Percentiles rank a stretch among this genome's conserved stretches.
Evolutionary conservation across 352 stramenopile species (phyloP).

Genomic region (Pseudoperonospora humuli): DNA sequence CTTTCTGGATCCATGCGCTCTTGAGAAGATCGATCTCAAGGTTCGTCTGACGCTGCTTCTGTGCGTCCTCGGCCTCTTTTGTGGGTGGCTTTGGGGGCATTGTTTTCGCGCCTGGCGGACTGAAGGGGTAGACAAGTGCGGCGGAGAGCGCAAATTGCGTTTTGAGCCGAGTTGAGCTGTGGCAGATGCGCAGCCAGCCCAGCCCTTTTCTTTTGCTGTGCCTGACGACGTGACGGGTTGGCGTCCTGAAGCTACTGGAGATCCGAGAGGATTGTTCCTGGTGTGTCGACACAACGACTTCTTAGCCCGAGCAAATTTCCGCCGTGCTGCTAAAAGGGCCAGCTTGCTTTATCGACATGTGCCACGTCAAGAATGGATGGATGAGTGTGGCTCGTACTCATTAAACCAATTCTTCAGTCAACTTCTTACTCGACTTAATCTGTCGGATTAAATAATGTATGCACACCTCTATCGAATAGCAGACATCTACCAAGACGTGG

Average conservation of each 20-base stretch:
- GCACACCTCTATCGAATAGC: neutral
- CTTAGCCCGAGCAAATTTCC: slow-evolving; percentile 30
- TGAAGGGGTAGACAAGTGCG: slow-evolving; percentile 15
- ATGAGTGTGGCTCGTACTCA: slow-evolving; percentile 1
- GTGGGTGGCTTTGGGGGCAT: slow-evolving; percentile 28
- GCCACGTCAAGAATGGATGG: slow-evolving; percentile 19
- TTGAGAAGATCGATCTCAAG: slow-evolving; percentile 59
- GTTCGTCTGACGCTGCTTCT: slow-evolving; percentile 58
- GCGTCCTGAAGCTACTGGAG: slow-evolving; percentile 24
- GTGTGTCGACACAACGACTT: slow-evolving; percentile 25
- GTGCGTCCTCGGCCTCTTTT: slow-evolving; percentile 29
- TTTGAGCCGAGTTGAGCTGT: slow-evolving; percentile 29
- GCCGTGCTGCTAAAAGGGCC: slow-evolving; percentile 26
- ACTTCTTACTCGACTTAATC: neutral
- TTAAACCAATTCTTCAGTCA: neutral
- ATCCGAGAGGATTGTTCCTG: slow-evolving; percentile 26
- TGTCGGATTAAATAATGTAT: neutral
- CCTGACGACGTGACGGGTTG: slow-evolving; percentile 29
- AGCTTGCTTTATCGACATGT: slow-evolving; percentile 17
- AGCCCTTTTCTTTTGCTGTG: slow-evolving; percentile 11
- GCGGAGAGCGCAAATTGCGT: slow-evolving; percentile 26
- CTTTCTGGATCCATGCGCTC: slow-evolving; percentile 53
- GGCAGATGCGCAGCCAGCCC: slow-evolving; percentile 10
- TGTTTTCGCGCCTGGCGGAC: slow-evolving; percentile 8
- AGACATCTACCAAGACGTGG: neutral